These are phyloP conservation scores for Penstemon barbatus DNA, from an alignment of 257 asterid species.

Conservation along the genomic window DNA sequence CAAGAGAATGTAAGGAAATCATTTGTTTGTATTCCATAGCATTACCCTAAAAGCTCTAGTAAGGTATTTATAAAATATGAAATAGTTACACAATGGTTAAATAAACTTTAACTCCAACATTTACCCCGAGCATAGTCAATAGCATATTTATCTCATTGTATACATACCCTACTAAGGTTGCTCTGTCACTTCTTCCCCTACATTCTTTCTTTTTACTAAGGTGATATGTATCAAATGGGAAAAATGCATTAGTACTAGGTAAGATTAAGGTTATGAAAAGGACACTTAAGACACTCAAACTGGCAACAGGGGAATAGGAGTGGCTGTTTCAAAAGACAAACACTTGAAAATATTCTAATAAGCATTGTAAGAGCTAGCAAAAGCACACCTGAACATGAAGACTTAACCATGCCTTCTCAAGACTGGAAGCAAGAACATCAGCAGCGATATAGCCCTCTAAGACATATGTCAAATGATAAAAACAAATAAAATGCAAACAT, in stretches of 20 bases:
- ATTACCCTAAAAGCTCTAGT: too few relatives aligned
- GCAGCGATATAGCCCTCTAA: slow-evolving; percentile 74
- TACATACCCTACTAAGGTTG: too few relatives aligned
- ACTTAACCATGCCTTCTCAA: slow-evolving; percentile 90
- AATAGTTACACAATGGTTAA: too few relatives aligned
- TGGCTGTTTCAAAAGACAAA: slow-evolving; percentile 5
- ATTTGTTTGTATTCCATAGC: too few relatives aligned
- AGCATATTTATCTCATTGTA: too few relatives aligned
- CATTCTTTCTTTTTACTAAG: too few relatives aligned
- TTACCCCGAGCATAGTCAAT: too few relatives aligned
- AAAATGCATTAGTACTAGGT: background rate
- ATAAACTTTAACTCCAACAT: too few relatives aligned
- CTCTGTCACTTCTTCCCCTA: too few relatives aligned
- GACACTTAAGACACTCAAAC: slow-evolving; percentile 22
- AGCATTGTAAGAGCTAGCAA: slow-evolving; percentile 20
- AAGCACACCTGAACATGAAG: slow-evolving; percentile 83
- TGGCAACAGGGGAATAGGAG: slow-evolving; percentile 5
- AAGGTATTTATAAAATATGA: too few relatives aligned
- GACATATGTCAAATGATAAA: slow-evolving; percentile 30
- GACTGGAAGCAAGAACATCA: slow-evolving; percentile 67
- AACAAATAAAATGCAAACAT: slow-evolving; percentile 18
- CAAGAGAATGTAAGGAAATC: too few relatives aligned
- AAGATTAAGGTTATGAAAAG: slow-evolving; percentile 4
- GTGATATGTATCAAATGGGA: slow-evolving; percentile 3
- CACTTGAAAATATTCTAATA: slow-evolving; percentile 19